A percentile compares a stretch with the other conserved stretches of the same genome.
Evolutionary conservation across 305 asterid species (phyloP).

Genomic region (Vinca major): DNA sequence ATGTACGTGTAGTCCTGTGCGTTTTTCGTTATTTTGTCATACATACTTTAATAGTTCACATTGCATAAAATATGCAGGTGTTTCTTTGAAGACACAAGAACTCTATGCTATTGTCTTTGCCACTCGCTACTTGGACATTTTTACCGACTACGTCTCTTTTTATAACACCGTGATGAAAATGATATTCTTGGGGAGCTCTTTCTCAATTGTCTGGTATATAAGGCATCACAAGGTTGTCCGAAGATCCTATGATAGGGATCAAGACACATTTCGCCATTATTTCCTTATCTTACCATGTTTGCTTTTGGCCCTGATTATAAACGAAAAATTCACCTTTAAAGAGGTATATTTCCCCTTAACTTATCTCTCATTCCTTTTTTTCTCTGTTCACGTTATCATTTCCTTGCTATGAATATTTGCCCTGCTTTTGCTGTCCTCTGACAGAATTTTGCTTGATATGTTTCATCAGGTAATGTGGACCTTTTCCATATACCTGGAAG

Average conservation of each 20-base stretch:
- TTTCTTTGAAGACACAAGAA: constrained; percentile 87
- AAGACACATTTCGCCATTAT: constrained; percentile 86
- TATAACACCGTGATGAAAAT: constrained; percentile 78
- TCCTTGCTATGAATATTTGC: neutral
- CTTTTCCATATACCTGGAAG: constrained; percentile 81
- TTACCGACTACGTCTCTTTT: constrained; percentile 65
- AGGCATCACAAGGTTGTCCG: constrained; percentile 86
- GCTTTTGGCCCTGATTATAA: constrained; percentile 51
- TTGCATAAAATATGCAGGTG: constrained; percentile 32
- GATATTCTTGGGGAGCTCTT: constrained; percentile 89
- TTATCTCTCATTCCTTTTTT: neutral
- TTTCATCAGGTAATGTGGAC: constrained; percentile 69
- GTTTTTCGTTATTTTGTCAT: neutral
- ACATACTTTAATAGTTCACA: constrained; percentile 16
- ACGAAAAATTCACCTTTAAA: constrained; percentile 72
- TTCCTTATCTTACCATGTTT: constrained; percentile 74
- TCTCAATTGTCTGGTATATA: constrained; percentile 91
- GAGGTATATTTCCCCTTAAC: constrained; percentile 46
- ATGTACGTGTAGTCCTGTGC: neutral
- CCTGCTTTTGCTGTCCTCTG: neutral
- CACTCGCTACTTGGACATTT: constrained; percentile 77
- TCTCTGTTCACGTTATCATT: neutral
- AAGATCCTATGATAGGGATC: constrained; percentile 91
- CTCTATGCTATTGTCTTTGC: constrained; percentile 78
- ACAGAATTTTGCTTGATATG: constrained; percentile 4